Evolutionary conservation across 2,329 filamentous ascomycete genomes (phyloP).

Genomic region (Epichloe coenophiala): DNA sequence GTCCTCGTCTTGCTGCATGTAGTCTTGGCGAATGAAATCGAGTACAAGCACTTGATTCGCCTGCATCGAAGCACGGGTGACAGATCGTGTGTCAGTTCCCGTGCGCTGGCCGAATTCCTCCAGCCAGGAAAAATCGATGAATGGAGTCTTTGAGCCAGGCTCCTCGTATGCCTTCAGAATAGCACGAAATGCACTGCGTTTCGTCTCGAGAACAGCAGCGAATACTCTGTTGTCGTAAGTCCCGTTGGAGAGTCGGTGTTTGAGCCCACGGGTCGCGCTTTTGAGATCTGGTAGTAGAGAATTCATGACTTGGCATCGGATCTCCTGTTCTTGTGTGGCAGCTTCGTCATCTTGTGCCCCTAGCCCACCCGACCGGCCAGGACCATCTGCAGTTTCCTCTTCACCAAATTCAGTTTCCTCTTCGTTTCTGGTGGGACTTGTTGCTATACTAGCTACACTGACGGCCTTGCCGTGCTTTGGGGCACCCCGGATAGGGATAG

Average conservation of each 20-base stretch:
- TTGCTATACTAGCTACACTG: conserved; percentile 3
- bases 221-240: background rate
- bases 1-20: conserved; percentile 4
- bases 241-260: conserved; percentile 1
- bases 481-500: conserved; percentile 1
- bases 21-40: conserved; percentile 13
- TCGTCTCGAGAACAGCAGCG: background rate
- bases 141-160: conserved; percentile 3
- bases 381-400: background rate
- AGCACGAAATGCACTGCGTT: background rate
- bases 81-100: background rate
- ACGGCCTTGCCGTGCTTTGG: background rate
- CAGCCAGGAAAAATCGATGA: conserved; percentile 17
- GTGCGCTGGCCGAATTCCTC: background rate
- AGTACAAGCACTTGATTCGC: conserved; percentile 24
- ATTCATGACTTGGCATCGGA: background rate
- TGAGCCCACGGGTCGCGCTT: conserved; percentile 3
- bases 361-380: background rate
- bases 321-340: background rate
- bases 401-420: background rate
- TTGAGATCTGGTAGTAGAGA: conserved; percentile 1
- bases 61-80: conserved; percentile 11
- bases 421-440: background rate
- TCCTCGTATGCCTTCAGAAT: background rate
- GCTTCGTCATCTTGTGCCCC: background rate